A percentile compares a stretch with the other conserved stretches of the same genome.
Conservation (phyloP, 1,139 yeast species). For the Lodderomyces oxycetoniae region DNA sequence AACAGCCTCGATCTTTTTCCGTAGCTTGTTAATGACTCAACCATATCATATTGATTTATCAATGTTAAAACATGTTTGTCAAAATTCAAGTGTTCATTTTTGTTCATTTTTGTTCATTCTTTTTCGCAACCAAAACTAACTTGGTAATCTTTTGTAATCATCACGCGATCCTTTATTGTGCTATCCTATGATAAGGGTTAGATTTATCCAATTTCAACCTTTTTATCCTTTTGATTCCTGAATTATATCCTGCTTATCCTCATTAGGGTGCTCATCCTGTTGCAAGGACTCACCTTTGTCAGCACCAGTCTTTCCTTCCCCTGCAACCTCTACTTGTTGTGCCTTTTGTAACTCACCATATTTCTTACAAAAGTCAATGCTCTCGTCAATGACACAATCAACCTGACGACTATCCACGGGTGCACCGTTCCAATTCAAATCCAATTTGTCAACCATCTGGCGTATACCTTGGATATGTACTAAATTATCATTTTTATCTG, state of each 20-base stretch:
- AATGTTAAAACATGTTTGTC: no score
- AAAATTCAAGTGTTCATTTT: no score
- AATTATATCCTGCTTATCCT: slow-evolving; percentile 4
- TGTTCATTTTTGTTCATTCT: no score
- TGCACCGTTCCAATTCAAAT: slow-evolving; percentile 6
- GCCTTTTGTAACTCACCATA: slow-evolving; percentile 16
- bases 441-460: slow-evolving; percentile 5
- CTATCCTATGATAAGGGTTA: no score
- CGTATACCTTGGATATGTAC: slow-evolving; percentile 21
- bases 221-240: slow-evolving; percentile 3
- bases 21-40: no score
- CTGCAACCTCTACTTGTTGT: not conserved
- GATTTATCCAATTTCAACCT: no score
- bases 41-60: no score
- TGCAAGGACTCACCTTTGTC: slow-evolving; percentile 1
- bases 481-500: slow-evolving; percentile 32
- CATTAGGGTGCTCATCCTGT: slow-evolving; percentile 7
- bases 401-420: slow-evolving; percentile 6
- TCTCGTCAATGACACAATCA: slow-evolving; percentile 17
- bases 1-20: no score
- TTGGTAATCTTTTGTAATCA: no score
- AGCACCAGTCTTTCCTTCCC: not conserved
- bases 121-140: no score
- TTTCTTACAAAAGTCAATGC: slow-evolving; percentile 17
- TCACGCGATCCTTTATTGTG: no score